These are phyloP conservation scores for Fusarium illudens DNA, from an alignment of 2,329 filamentous ascomycete genomes.

Conservation along the genomic window DNA sequence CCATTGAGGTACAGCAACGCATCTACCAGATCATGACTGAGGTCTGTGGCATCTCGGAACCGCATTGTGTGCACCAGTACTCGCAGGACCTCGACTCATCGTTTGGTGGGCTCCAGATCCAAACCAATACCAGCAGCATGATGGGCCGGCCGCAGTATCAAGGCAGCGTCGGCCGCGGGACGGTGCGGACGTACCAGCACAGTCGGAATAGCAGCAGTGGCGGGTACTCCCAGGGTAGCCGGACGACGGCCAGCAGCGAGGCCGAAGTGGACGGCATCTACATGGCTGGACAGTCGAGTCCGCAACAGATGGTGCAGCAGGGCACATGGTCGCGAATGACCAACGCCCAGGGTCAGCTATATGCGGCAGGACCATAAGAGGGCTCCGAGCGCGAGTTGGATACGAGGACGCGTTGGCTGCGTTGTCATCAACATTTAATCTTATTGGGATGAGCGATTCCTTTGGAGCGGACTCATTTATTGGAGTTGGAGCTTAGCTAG, in stretches of 20 bases:
- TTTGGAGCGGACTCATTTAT: conserved; percentile 11
- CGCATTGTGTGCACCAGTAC: conserved; percentile 64
- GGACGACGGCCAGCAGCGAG: conserved; percentile 45
- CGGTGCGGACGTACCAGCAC: conserved; percentile 42
- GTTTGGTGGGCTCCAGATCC: conserved; percentile 37
- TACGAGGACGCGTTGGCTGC: background rate
- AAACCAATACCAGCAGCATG: conserved; percentile 15
- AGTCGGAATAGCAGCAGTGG: conserved; percentile 48
- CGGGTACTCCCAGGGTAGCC: conserved; percentile 48
- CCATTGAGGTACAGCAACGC: conserved; percentile 60
- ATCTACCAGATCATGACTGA: conserved; percentile 63
- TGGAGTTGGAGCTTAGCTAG: background rate
- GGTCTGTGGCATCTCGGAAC: conserved; percentile 56
- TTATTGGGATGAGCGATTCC: conserved; percentile 7
- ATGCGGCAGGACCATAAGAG: conserved; percentile 33
- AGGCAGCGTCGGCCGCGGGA: conserved; percentile 45
- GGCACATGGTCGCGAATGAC: conserved; percentile 34
- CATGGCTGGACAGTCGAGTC: conserved; percentile 31
- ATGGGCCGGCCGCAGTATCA: conserved; percentile 14
- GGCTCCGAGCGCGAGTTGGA: background rate
- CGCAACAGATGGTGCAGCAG: conserved; percentile 32
- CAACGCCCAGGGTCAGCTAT: conserved; percentile 30
- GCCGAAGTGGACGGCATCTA: conserved; percentile 37
- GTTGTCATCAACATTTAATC: conserved; percentile 8
- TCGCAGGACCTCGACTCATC: conserved; percentile 45